These are phyloP conservation scores for Chalaropsis ovoidea DNA, from an alignment of 2,329 filamentous ascomycete species.

Conservation along the genomic window DNA sequence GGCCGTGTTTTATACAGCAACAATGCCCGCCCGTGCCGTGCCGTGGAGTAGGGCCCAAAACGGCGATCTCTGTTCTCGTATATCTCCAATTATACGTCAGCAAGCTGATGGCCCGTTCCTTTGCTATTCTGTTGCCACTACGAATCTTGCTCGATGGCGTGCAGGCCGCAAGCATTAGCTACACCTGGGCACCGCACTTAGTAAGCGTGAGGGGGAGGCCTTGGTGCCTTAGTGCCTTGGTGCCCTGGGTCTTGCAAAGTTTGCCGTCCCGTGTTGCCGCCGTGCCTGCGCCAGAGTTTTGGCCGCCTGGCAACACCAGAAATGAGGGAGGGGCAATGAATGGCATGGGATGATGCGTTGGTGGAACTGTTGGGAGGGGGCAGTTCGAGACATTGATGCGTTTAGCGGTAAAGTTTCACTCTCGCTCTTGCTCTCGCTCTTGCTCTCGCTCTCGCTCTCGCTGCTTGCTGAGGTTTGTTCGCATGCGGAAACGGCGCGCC, in stretches of 20 bases:
- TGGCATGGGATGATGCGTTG: background rate
- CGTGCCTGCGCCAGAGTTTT: background rate
- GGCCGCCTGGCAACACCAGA: background rate
- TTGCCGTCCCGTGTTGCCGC: background rate
- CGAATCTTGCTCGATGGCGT: constrained; percentile 1
- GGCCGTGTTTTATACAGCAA: constrained; percentile 3
- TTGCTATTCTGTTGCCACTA: background rate
- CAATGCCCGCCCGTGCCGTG: too few species aligned
- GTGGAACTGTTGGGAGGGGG: background rate
- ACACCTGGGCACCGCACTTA: background rate
- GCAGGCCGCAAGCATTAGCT: background rate
- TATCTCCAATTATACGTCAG: background rate
- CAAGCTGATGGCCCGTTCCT: background rate
- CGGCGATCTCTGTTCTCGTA: background rate
- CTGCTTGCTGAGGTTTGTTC: too few species aligned
- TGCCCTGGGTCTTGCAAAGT: background rate
- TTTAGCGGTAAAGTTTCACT: background rate
- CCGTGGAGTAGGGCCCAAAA: background rate
- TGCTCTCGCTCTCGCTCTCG: too few species aligned
- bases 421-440: too few species aligned
- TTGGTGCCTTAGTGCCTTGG: background rate
- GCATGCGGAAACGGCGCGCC: background rate
- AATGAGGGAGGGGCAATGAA: background rate
- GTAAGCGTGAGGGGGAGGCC: constrained; percentile 2
- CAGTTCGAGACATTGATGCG: background rate